Evolutionary conservation across 2,329 filamentous ascomycete genomes (phyloP).

Genomic region (Aureobasidium sp.): DNA sequence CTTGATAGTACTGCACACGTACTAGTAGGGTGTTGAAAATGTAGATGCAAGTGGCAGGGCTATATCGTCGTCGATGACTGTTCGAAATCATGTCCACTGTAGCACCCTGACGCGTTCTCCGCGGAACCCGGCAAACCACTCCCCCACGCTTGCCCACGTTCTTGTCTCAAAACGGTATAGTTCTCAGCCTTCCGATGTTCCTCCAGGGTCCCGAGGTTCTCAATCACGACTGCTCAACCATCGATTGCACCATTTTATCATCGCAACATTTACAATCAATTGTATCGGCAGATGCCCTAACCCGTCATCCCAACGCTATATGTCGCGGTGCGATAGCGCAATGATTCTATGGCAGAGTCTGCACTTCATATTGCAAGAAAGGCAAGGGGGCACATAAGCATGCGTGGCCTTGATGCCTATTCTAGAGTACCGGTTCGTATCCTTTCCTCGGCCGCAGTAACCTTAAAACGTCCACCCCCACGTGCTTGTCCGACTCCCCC

Average conservation of each 20-base stretch:
- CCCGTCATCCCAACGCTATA: neutral
- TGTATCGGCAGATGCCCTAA: neutral
- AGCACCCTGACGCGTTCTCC: slow-evolving; percentile 20
- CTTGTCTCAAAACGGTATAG: neutral
- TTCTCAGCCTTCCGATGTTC: neutral
- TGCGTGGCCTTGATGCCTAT: neutral
- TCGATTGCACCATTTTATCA: slow-evolving; percentile 5
- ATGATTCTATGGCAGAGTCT: neutral
- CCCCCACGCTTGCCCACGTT: neutral
- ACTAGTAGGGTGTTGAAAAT: no score
- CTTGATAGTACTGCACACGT: no score
- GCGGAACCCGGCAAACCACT: neutral
- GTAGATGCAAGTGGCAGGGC: no score
- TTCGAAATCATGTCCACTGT: no score
- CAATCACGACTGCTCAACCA: slow-evolving; percentile 12
- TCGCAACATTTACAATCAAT: neutral
- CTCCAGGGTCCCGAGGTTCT: neutral
- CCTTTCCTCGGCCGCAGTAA: neutral
- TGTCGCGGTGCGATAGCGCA: neutral
- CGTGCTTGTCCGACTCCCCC: neutral
- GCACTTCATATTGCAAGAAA: neutral
- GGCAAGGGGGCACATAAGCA: slow-evolving; percentile 4
- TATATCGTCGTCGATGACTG: no score
- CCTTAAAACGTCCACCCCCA: slow-evolving; percentile 1
- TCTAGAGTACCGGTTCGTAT: neutral